Conservation (phyloP, 441 rosid species). For the Flueggea neowawraea region DNA sequence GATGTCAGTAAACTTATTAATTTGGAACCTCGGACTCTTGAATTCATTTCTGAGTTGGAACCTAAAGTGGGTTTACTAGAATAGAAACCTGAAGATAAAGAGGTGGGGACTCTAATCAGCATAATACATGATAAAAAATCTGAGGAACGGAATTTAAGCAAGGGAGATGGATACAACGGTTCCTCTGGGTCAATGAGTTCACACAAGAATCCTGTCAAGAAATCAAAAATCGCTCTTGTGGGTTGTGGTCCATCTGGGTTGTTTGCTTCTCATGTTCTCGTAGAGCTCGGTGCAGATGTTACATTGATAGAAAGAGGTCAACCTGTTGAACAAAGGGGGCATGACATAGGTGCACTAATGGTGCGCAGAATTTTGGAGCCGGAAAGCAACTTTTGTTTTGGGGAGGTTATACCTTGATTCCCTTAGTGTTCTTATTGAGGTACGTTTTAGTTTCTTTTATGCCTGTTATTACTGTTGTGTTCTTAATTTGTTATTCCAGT, state of each 20-base stretch:
- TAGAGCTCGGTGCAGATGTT: constrained; percentile 96
- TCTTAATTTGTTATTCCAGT: neutral
- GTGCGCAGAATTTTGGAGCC: constrained; percentile 71
- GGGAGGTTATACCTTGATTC: constrained; percentile 68
- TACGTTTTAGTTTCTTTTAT: constrained; percentile 16
- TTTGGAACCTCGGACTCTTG: constrained; percentile 82
- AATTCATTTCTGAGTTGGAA: constrained; percentile 73
- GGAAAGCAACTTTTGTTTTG: constrained; percentile 98
- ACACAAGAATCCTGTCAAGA: constrained; percentile 29
- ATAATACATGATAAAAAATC: constrained; percentile 41
- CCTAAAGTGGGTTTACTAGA: constrained; percentile 72
- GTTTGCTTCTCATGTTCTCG: constrained; percentile 90
- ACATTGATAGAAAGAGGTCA: constrained; percentile 94
- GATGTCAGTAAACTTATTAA: constrained; percentile 67
- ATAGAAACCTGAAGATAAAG: constrained; percentile 41
- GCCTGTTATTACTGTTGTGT: constrained; percentile 3
- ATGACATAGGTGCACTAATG: constrained; percentile 84
- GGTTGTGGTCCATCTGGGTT: constrained; percentile 97
- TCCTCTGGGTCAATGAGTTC: constrained; percentile 20
- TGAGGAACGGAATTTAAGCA: constrained; percentile 12
- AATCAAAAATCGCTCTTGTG: constrained; percentile 74
- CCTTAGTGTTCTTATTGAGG: constrained; percentile 26
- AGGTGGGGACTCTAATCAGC: constrained; percentile 51
- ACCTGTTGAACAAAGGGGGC: constrained; percentile 90
- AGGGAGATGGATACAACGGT: constrained; percentile 11